Base-by-base conservation (phyloP, 495 filamentous ascomycete genomes). In the Neurospora sp. region DNA sequence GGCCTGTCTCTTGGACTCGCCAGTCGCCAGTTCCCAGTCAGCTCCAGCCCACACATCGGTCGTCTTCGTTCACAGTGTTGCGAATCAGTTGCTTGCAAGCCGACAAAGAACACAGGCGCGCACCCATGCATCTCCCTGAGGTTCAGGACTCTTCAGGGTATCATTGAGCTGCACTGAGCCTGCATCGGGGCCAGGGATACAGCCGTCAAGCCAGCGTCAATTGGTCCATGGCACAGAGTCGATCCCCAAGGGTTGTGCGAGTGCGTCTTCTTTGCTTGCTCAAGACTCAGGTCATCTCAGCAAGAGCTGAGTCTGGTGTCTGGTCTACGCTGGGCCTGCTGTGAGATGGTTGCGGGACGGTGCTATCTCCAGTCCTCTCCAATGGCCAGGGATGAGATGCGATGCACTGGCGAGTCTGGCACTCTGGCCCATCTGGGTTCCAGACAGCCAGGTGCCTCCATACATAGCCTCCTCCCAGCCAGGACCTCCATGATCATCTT, bases 171-270 rank as follows among this genome's bases (percentile, higher is more conserved):
- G 73, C 73, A 70, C 62, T 35, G 54, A 62, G 54, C 54, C 27
- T 66, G 54, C 23, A 62, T 18, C 69, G 27, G 48, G 69, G 39
- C 69, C 75, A 76, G 75, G 75, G 75, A 76, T 75, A 70, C 31
- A 41, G 69, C 18, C 18, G 71, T 42, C 39, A 66, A 66, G 27
- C 27, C 12, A 66, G 54, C 54, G 54, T 35, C 70, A 37, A 72
- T 31, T 71, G 70, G 70, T n/a, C n/a, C 23, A 71, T 71, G 70
- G 27, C 40, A 37, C 70, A 48, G 27, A 71, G 42, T 35, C 27
- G 27, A 66, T 66, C 27, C 54, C 54, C 12, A 44, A 44, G 42
- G 42, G 42, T 46, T 20, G 42, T 46, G 42, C 18, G 42, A 46
- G n/a, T 42, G 42, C 18, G 42, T 44, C 42, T 44, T 46, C 42